Conservation (phyloP, 805 yeast genomes). For the Scheffersomyces stipitis region DNA sequence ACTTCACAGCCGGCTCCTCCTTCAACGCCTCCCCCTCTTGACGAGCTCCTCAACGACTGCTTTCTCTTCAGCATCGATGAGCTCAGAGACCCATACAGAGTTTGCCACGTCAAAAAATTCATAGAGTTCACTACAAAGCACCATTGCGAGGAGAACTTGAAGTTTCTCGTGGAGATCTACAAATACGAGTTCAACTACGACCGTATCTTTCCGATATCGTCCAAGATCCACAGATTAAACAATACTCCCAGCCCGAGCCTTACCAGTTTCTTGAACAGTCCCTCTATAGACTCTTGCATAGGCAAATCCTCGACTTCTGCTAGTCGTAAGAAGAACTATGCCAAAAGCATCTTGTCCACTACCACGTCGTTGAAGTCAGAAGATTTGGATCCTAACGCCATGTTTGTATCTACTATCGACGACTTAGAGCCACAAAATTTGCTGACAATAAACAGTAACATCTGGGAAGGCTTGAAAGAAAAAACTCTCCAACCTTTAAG, state of each 20-base stretch:
- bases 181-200: slow-evolving; percentile 47
- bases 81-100: slow-evolving; percentile 12
- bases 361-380: slow-evolving; percentile 17
- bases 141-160: slow-evolving; percentile 48
- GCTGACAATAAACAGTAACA: slow-evolving; percentile 2
- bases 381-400: slow-evolving; percentile 22
- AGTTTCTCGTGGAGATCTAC: slow-evolving; percentile 44
- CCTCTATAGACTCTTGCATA: slow-evolving; percentile 11
- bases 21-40: slow-evolving; percentile 15
- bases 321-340: background rate
- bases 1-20: slow-evolving; percentile 1
- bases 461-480: slow-evolving; percentile 12
- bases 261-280: slow-evolving; percentile 10
- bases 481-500: background rate
- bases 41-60: slow-evolving; percentile 33
- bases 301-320: slow-evolving; percentile 3
- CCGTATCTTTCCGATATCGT: slow-evolving; percentile 11
- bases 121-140: slow-evolving; percentile 30
- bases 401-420: slow-evolving; percentile 25
- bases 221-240: slow-evolving; percentile 5
- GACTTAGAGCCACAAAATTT: slow-evolving; percentile 15
- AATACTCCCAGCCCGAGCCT: slow-evolving; percentile 2
- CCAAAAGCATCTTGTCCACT: background rate
- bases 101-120: slow-evolving; percentile 26
- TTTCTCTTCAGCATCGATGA: slow-evolving; percentile 24